phyloP scores from a whole-genome alignment of 73 alveolate genomes.

The Paramecium biaurelia region DNA sequence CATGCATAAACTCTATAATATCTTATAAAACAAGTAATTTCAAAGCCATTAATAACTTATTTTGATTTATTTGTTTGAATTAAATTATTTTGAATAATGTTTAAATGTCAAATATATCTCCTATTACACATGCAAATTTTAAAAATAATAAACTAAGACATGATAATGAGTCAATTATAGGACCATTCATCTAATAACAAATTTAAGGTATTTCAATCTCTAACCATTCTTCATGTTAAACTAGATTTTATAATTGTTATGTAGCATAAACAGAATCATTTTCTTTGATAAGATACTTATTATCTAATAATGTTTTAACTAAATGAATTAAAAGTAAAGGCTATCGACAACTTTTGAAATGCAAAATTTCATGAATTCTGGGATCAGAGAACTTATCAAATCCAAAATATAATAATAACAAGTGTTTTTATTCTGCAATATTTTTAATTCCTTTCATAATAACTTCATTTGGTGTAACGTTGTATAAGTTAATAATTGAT shows the following conservation, averaged over 20 bases:
- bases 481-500: background rate
- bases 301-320: background rate
- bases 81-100: constrained; percentile 26
- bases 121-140: constrained; percentile 56
- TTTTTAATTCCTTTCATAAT: background rate
- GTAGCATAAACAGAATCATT: constrained; percentile 33
- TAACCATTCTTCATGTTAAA: constrained; percentile 37
- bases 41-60: background rate
- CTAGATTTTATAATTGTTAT: background rate
- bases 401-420: background rate
- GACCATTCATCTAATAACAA: background rate
- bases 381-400: background rate
- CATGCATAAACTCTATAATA: constrained; percentile 49
- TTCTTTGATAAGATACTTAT: background rate
- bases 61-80: constrained; percentile 24
- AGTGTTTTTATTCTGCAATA: background rate
- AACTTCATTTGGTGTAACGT: background rate
- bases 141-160: constrained; percentile 32
- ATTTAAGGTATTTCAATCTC: constrained; percentile 36
- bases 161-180: constrained; percentile 32
- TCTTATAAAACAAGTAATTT: constrained; percentile 2
- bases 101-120: constrained; percentile 57
- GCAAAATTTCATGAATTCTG: background rate
- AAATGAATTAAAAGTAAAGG: constrained; percentile 45
- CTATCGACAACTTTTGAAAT: constrained; percentile 53